Evolutionary conservation across 225 moss, liverwort and hornwort genomes (phyloP), one percentile per base, ranked within the genome.

Genomic region (Sphagnum contortum): DNA sequence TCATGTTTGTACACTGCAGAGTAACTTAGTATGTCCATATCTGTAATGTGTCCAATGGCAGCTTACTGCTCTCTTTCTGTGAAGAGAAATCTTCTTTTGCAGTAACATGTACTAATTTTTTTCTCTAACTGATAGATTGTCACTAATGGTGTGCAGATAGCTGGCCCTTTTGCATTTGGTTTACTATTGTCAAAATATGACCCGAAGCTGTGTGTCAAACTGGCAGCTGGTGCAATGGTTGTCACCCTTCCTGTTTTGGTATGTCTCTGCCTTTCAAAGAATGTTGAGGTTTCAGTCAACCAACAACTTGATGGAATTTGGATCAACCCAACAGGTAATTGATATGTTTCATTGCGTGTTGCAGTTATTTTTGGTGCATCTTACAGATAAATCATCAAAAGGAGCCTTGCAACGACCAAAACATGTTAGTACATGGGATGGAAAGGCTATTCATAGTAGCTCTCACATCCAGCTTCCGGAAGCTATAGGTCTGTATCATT

Each of bases 121-220:
- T 29, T 29, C 29, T 29, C 29, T 29, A 29, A 29, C 29, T 29
- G 29, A 29, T 29, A 29, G 29, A 29, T 29, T 29, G 29, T 29
- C 29, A 29, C 29, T 29, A 29, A 9, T 52, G 52, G 52, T 79
- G 69, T 52, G 70, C 81, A 91, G 90, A 86, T 91, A 66, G 81
- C 85, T 70, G 90, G 90, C 11, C 90, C 90, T 8, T 83, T 85
- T 60, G 66, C 83, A 14, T 91, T 91, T 63, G 90, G 90, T 68
- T 48, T 91, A 3, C 66, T 91, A 61, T 70, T 91, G 60, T 91
- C 90, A 3, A 86, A 77, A 71, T 85, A 77, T 70, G 85, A 85
- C 57, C 85, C 90, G n/a, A 66, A 75, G 46, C 50, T 81, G 61
- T 91, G 90, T 69, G 78, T 91, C 64, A 79, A 74, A 64, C 48